A percentile compares a stretch with the other conserved stretches of the same genome.
Conservation (phyloP, 352 stramenopile genomes). For the Globisporangium polare region DNA sequence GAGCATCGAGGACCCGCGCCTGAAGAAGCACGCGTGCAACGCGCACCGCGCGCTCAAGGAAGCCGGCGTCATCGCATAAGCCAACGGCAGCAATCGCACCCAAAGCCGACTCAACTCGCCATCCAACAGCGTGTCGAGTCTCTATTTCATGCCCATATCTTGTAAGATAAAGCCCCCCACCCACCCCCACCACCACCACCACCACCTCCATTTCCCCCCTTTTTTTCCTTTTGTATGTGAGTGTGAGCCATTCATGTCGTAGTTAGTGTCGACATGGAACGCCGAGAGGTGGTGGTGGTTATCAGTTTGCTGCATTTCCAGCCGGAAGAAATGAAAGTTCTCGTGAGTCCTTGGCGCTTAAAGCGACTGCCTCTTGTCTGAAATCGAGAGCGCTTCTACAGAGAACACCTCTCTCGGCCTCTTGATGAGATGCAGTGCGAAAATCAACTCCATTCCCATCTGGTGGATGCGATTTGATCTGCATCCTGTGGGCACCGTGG, state of each 20-base stretch:
- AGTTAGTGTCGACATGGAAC: background rate
- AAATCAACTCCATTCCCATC: background rate
- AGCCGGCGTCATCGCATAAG: conserved; percentile 70
- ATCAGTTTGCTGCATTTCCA: background rate
- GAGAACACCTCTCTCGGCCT: background rate
- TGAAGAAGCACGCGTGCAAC: conserved; percentile 86
- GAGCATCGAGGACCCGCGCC: conserved; percentile 74
- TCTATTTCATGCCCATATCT: conserved; percentile 23
- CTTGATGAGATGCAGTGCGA: background rate
- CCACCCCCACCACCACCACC: background rate
- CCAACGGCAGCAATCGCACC: background rate
- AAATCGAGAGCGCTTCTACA: background rate
- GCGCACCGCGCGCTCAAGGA: conserved; percentile 73
- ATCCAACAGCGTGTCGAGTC: conserved; percentile 11
- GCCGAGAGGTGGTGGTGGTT: background rate
- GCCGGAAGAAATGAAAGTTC: conserved; percentile 4
- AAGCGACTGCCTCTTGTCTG: too few relatives aligned
- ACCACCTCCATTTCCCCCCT: conserved; percentile 9
- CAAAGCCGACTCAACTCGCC: conserved; percentile 2
- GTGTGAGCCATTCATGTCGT: conserved; percentile 7
- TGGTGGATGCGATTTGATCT: conserved; percentile 5
- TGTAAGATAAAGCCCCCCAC: conserved; percentile 33
- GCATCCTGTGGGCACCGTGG: conserved; percentile 1
- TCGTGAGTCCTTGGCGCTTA: too few relatives aligned
- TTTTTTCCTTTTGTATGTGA: conserved; percentile 17